Evolutionary conservation across 768 basidiomycete genomes (phyloP).

Genomic region (Phaeotremella fagi): DNA sequence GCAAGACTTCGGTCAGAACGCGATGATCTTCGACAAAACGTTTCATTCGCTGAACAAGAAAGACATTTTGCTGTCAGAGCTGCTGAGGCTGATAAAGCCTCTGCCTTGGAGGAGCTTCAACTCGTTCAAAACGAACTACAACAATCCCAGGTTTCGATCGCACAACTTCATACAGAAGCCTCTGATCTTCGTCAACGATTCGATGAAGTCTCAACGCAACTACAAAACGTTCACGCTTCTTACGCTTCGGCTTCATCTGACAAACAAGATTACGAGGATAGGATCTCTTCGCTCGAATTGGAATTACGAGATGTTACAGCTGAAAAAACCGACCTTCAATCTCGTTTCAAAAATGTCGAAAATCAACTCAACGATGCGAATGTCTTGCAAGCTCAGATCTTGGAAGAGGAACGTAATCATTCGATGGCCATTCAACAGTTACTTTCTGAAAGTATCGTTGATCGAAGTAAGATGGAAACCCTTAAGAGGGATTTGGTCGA

Average conservation of each 20-base stretch:
- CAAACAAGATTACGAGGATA: conserved; percentile 13
- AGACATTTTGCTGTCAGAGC: conserved; percentile 34
- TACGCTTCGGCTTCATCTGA: conserved; percentile 12
- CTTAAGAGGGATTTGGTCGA: neutral
- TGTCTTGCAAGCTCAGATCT: neutral
- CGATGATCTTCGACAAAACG: conserved; percentile 38
- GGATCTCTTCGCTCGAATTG: neutral
- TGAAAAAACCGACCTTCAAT: neutral
- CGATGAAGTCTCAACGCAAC: neutral
- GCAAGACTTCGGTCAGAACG: conserved; percentile 44
- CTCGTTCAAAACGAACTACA: conserved; percentile 16
- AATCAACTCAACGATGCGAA: neutral
- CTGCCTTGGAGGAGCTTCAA: conserved; percentile 22
- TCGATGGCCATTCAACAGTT: neutral
- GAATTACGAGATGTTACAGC: neutral
- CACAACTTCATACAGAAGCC: neutral
- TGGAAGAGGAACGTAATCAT: neutral
- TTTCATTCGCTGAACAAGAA: conserved; percentile 44
- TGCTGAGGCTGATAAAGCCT: conserved; percentile 23
- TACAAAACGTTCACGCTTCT: conserved; percentile 1
- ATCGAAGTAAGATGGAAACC: neutral
- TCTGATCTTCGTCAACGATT: neutral
- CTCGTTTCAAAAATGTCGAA: neutral
- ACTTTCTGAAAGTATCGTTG: neutral
- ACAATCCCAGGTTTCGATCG: neutral